A percentile compares a stretch with the other conserved stretches of the same genome.
These are phyloP conservation scores for Yamadazyma taylorii DNA, from an alignment of 1,139 yeast genomes.

Conservation along the genomic window DNA sequence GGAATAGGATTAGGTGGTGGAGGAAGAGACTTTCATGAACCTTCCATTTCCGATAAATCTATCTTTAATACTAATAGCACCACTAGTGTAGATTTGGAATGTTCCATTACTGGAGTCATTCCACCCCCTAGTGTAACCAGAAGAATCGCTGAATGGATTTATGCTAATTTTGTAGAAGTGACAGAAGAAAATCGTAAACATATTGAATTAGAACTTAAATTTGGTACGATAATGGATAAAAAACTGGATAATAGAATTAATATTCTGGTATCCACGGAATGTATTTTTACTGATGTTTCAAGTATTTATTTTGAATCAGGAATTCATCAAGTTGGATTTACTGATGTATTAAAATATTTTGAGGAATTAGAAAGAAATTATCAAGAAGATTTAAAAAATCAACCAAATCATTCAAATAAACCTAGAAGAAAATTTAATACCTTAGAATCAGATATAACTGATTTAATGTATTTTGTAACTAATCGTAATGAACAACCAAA, in stretches of 20 bases:
- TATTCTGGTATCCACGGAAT: constrained; percentile 76
- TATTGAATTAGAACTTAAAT: constrained; percentile 80
- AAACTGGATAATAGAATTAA: constrained; percentile 62
- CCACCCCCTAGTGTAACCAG: constrained; percentile 85
- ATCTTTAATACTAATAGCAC: constrained; percentile 39
- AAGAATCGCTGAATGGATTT: constrained; percentile 85
- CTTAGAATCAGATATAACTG: constrained; percentile 44
- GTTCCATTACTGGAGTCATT: constrained; percentile 67
- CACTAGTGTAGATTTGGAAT: constrained; percentile 45
- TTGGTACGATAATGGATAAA: constrained; percentile 75
- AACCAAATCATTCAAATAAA: constrained; percentile 22
- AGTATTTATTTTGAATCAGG: constrained; percentile 69
- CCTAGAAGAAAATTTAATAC: constrained; percentile 42
- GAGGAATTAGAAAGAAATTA: constrained; percentile 52
- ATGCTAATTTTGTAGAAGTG: constrained; percentile 70
- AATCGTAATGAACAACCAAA: constrained; percentile 55
- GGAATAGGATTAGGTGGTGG: too few relatives aligned
- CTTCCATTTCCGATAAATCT: constrained; percentile 26
- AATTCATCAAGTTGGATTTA: constrained; percentile 66
- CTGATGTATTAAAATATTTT: constrained; percentile 56
- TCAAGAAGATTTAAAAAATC: constrained; percentile 38
- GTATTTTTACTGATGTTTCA: constrained; percentile 58
- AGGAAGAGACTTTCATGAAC: neutral
- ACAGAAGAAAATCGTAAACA: constrained; percentile 57
- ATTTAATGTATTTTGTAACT: constrained; percentile 37